Base-by-base conservation (phyloP, 495 filamentous ascomycete genomes). In the Podospora bellae-mahoneyi region DNA sequence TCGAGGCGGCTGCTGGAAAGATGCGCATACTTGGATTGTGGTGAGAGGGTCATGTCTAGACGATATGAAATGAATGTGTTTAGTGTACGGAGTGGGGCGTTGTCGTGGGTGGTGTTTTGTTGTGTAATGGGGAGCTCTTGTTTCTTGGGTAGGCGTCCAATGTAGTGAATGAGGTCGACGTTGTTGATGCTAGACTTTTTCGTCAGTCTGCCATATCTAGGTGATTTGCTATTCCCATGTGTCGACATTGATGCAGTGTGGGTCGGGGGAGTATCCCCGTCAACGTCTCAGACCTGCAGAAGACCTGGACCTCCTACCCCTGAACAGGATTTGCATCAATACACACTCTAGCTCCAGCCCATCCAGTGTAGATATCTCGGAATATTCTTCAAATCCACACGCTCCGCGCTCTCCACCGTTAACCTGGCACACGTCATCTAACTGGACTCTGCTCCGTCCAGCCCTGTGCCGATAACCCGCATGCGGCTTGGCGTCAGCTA, bases 401-500 rank as follows among this genome's bases (percentile, higher is more conserved):
- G 39, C 39, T 48, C 39, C 7, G 39, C 39, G 39, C 7, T 48
- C 39, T 48, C 39, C 39, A 48, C 39, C 3, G 6, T 48, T 48
- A 5, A 13, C 39, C 39, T 16, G 39, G 39, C 39, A 48, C 39
- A 48, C 39, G 39, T 48, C 39, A 48, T 16, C 39, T 1, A 5
- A 16, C 15, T 32, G 30, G 30, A 7, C 30, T 32, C 23, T 32
- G 30, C 39, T 48, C 56, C 56, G 19, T 59, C 26, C 56, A 62
- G 60, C 60, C 60, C 27, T 62, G 60, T 62, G 60, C 60, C 60
- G 23, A 13, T 28, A 30, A 62, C 23, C 60, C 60, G 60, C 60
- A 59, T 20, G 56, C 23, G 60, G 20, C 60, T 62, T 62, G 60
- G 60, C 60, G 27, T 58, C 60, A 62, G 60, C 60, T 62, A 62